Conservation (phyloP, 2,329 filamentous ascomycete species). For the Westerdykella ornata region DNA sequence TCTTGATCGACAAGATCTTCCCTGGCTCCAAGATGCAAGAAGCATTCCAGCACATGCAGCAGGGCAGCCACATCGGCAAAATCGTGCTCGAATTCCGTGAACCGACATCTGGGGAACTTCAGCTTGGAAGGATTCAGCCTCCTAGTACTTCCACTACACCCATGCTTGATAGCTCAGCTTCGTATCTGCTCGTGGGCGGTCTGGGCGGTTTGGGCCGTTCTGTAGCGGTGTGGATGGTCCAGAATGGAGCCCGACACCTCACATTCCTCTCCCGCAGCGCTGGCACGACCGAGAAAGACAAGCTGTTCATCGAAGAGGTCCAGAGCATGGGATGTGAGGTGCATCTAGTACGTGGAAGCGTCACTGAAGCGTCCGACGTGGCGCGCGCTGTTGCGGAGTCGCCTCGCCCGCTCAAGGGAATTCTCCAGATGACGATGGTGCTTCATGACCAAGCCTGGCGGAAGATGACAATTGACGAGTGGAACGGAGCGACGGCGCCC, state of each 20-base stretch:
- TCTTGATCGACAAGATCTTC: constrained; percentile 17
- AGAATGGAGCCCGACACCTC: constrained; percentile 11
- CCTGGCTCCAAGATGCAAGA: constrained; percentile 3
- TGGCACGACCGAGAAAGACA: not conserved
- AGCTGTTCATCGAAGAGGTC: constrained; percentile 2
- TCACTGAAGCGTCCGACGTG: too few species aligned
- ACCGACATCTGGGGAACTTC: constrained; percentile 10
- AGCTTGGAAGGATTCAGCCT: not conserved
- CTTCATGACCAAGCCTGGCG: constrained; percentile 8
- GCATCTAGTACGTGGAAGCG: too few species aligned
- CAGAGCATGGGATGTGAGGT: not conserved
- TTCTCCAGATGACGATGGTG: constrained; percentile 14
- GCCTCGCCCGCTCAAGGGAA: too few species aligned
- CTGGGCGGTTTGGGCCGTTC: constrained; percentile 14
- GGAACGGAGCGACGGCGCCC: constrained; percentile 1
- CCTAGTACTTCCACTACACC: not conserved
- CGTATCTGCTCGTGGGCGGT: constrained; percentile 16
- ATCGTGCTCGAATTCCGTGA: constrained; percentile 2
- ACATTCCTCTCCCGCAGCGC: constrained; percentile 6
- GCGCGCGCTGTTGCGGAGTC: too few species aligned
- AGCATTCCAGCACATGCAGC: constrained; percentile 12
- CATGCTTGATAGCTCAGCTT: constrained; percentile 1
- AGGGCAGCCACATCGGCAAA: constrained; percentile 4
- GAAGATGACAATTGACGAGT: constrained; percentile 11
- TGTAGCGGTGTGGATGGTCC: constrained; percentile 10